Evolutionary conservation across 2,329 filamentous ascomycete species (phyloP).

Genomic region (Ophiocordyceps sinensis): DNA sequence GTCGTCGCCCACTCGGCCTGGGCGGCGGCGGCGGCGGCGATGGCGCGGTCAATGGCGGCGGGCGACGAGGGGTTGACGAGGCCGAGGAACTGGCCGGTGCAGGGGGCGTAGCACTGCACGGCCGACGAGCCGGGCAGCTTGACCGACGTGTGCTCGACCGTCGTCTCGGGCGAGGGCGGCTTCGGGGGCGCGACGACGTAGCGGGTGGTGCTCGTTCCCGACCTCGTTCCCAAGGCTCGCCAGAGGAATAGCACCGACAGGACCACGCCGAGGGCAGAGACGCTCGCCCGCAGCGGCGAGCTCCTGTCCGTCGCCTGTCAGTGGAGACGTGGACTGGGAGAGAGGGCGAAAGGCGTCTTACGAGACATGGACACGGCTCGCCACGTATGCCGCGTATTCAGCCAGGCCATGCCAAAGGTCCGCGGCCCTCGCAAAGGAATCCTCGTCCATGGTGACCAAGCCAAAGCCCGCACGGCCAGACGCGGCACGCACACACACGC

Average conservation of each 20-base stretch:
- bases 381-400: too few relatives aligned
- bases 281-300: neutral
- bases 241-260: conserved; percentile 17
- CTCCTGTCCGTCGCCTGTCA: too few relatives aligned
- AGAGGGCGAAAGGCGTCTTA: too few relatives aligned
- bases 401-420: too few relatives aligned
- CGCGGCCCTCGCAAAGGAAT: too few relatives aligned
- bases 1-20: conserved; percentile 68
- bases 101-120: conserved; percentile 78
- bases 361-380: too few relatives aligned
- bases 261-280: conserved; percentile 9
- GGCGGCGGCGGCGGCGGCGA: conserved; percentile 58
- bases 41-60: conserved; percentile 63
- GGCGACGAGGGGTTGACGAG: conserved; percentile 62
- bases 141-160: conserved; percentile 45
- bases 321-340: too few relatives aligned
- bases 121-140: conserved; percentile 51
- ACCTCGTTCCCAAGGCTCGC: conserved; percentile 11
- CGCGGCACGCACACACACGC: too few relatives aligned
- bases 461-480: too few relatives aligned
- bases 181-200: conserved; percentile 52
- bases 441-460: too few relatives aligned
- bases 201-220: conserved; percentile 30
- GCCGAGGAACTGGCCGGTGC: conserved; percentile 73
- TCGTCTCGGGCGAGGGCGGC: conserved; percentile 39